Evolutionary conservation across 208 protist genomes (phyloP).

Genomic region (Leishmania amazonensis): DNA sequence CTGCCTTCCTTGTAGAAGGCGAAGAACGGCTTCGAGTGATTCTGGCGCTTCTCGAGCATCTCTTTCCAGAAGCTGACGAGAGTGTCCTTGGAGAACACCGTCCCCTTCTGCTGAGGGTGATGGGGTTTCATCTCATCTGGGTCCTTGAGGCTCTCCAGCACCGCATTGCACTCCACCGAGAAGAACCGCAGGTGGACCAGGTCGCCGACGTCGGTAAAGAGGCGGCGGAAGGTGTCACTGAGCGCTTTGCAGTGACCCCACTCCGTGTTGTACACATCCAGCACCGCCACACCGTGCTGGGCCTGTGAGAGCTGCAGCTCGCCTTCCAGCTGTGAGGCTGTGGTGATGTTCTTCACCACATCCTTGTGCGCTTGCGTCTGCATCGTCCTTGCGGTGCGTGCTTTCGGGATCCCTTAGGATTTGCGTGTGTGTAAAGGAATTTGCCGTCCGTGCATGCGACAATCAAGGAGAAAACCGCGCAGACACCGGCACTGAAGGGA

Average conservation of each 20-base stretch:
- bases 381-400: slow-evolving; percentile 11
- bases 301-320: slow-evolving; percentile 80
- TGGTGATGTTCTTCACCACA: slow-evolving; percentile 80
- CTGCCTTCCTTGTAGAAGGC: slow-evolving; percentile 90
- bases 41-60: slow-evolving; percentile 58
- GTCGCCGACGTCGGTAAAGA: slow-evolving; percentile 83
- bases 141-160: slow-evolving; percentile 69
- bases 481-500: neutral
- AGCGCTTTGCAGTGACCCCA: slow-evolving; percentile 89
- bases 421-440: neutral
- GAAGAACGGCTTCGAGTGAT: slow-evolving; percentile 89
- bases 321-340: slow-evolving; percentile 68
- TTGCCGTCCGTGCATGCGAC: neutral
- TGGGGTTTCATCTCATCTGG: slow-evolving; percentile 31
- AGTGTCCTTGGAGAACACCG: slow-evolving; percentile 67
- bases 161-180: slow-evolving; percentile 82
- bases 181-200: slow-evolving; percentile 82
- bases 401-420: neutral
- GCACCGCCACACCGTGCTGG: slow-evolving; percentile 82
- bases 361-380: slow-evolving; percentile 59
- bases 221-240: slow-evolving; percentile 83
- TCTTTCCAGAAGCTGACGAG: slow-evolving; percentile 58
- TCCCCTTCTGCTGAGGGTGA: slow-evolving; percentile 33
- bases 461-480: neutral
- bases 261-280: slow-evolving; percentile 89